These are phyloP conservation scores for Stereum hirsutum DNA, from an alignment of 1,284 basidiomycete species.

Conservation along the genomic window DNA sequence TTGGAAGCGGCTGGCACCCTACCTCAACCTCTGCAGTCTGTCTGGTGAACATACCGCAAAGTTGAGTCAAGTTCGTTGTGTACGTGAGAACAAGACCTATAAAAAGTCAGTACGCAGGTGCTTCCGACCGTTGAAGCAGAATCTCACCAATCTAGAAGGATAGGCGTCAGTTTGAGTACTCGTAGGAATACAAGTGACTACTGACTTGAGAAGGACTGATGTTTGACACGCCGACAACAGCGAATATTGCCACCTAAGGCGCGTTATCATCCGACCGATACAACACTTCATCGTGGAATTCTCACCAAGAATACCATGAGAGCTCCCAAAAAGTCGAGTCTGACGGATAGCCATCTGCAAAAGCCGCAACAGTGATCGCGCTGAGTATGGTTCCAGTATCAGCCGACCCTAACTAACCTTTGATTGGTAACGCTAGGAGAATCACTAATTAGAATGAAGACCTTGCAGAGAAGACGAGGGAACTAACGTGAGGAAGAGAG, in stretches of 20 bases:
- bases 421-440: constrained; percentile 24
- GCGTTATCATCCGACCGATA: neutral
- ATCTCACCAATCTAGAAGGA: too few relatives aligned
- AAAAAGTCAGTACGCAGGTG: too few relatives aligned
- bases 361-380: too few relatives aligned
- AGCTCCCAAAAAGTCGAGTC: constrained; percentile 79
- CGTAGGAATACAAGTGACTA: too few relatives aligned
- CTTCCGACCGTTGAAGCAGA: too few relatives aligned
- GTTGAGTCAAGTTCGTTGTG: constrained; percentile 45
- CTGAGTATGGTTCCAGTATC: too few relatives aligned
- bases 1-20: too few relatives aligned
- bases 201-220: constrained; percentile 57
- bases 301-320: constrained; percentile 73
- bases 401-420: neutral
- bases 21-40: constrained; percentile 62
- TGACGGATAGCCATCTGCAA: constrained; percentile 82
- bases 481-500: constrained; percentile 47
- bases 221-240: constrained; percentile 40
- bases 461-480: too few relatives aligned
- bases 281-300: constrained; percentile 22
- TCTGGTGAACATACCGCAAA: constrained; percentile 47
- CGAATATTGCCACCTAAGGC: constrained; percentile 45
- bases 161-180: too few relatives aligned
- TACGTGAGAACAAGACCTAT: constrained; percentile 72
- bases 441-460: too few relatives aligned